phyloP scores from a whole-genome alignment of 768 basidiomycete species.

The Tulasnella sp. region DNA sequence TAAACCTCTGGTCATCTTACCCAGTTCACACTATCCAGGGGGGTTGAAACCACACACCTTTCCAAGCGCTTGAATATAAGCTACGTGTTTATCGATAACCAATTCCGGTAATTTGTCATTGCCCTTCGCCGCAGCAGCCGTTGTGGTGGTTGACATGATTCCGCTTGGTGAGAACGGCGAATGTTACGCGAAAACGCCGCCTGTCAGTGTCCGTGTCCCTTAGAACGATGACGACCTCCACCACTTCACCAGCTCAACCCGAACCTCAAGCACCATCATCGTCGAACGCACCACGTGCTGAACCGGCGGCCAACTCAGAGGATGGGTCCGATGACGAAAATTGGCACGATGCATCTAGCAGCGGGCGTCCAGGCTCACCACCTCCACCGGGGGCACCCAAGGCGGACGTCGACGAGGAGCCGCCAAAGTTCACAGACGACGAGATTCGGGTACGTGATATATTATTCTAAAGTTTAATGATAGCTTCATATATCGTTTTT shows the following conservation, averaged over 20 bases:
- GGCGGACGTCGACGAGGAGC: not conserved
- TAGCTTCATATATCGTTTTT: not conserved
- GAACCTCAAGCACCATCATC: not conserved
- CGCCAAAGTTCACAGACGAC: conserved; percentile 28
- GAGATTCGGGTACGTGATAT: conserved; percentile 19
- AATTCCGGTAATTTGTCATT: conserved; percentile 1
- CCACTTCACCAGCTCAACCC: conserved; percentile 14
- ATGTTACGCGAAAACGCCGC: not conserved
- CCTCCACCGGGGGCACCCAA: not conserved
- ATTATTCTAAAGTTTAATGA: too few species aligned
- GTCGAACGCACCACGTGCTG: not conserved
- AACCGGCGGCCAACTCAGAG: not conserved
- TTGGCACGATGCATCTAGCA: conserved; percentile 23
- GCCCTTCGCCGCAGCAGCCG: not conserved
- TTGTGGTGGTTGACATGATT: not conserved
- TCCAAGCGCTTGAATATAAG: conserved; percentile 40
- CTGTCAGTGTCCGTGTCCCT: not conserved
- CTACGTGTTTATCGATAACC: conserved; percentile 33
- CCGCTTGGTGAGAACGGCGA: not conserved
- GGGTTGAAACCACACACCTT: conserved; percentile 41
- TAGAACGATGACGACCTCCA: conserved; percentile 14
- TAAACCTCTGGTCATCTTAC: not conserved
- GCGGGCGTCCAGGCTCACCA: not conserved
- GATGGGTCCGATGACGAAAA: conserved; percentile 26
- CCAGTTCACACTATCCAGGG: not conserved